Base-by-base conservation (phyloP, 1,284 basidiomycete genomes). In the Ceratobasidium sp. region DNA sequence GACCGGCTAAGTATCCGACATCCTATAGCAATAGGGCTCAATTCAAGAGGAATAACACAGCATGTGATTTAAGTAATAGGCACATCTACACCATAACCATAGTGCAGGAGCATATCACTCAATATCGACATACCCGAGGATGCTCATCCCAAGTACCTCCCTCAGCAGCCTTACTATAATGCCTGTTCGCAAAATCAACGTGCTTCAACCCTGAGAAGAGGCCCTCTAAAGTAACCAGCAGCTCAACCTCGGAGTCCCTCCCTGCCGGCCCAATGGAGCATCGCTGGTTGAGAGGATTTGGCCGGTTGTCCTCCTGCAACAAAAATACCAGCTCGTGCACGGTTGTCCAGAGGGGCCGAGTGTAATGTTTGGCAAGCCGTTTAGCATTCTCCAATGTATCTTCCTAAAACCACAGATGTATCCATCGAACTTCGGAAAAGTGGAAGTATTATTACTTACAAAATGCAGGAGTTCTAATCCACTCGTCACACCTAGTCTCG, bases 361-460 rank as follows among this genome's bases (percentile, higher is more conserved):
- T 17, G n/a, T 64, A 43, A 9, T 11, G 61, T n/a, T 64, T 37
- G 25, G 40, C 34, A 19, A 64, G 61, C 2, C 1, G 17, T 34
- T 64, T 64, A 34, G 40, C 34, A 34, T 40, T 19, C 6, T 64
- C 37, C 32, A 64, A 15, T 19, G 29, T 40, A 15, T n/a, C 34
- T 44, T 64, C 61, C 43, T 4, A 22, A n/a, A n/a, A n/a, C n/a
- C n/a, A n/a, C n/a, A n/a, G n/a, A n/a, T n/a, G n/a, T n/a, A n/a
- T n/a, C n/a, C n/a, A n/a, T n/a, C n/a, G n/a, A n/a, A n/a, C n/a
- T n/a, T n/a, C n/a, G n/a, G n/a, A n/a, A n/a, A n/a, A n/a, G n/a
- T n/a, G n/a, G n/a, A n/a, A n/a, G n/a, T n/a, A n/a, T n/a, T 64
- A 44, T 64, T 25, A 64, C 61, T 64, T 44, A 64, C 61, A 9